Base-by-base conservation (phyloP, 2,329 filamentous ascomycete genomes). In the Magnaporthiopsis incrustans region DNA sequence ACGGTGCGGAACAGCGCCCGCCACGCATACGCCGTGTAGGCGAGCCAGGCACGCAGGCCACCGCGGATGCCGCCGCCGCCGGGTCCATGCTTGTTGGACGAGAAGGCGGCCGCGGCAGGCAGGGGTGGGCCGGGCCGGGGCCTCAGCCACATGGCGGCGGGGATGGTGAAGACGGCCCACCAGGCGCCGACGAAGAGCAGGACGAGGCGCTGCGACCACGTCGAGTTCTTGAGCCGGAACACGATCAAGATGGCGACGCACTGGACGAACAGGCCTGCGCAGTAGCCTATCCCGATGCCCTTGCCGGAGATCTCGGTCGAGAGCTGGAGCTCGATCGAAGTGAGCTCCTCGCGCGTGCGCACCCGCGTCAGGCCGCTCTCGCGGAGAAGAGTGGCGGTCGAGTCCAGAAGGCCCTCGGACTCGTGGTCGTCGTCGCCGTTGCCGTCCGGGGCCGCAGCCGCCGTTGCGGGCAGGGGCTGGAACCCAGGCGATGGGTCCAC, bases 91-190 rank as follows among this genome's bases (percentile, higher is more conserved):
- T 53, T 56, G 10, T 44, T 56, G 22, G 50, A 44, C 8, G 60
- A n/a, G 7, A 53, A n/a, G 44, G 15, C 30, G 6, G 74, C 70
- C 2, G 71, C 67, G 5, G 69, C 72, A 2, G 82, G 81, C 11
- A 97, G 77, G 0, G 93, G 92, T 33, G 95, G 95, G 0, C 95
- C 95, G 1, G 95, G 95, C 62, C 95, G 86, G 4, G 93, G 87
- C 57, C 94, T 87, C 35, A 99, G 81, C 89, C 92, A 97, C 70
- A 96, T 76, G 2, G 91, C 91, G 0, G 92, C 88, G 0, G 95
- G 95, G 64, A 98, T 86, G 4, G 91, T 96, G 74, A 99, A 98
- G 44, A 90, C 65, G 59, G 93, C 86, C 95, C 95, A 99, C 95
- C 95, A 99, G 33, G 86, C 75, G 44, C 95, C 95, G 63, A 98